A percentile compares a stretch with the other conserved stretches of the same genome.
Evolutionary conservation across 208 protist species (phyloP).

Genomic region (Trypanosoma mega): DNA sequence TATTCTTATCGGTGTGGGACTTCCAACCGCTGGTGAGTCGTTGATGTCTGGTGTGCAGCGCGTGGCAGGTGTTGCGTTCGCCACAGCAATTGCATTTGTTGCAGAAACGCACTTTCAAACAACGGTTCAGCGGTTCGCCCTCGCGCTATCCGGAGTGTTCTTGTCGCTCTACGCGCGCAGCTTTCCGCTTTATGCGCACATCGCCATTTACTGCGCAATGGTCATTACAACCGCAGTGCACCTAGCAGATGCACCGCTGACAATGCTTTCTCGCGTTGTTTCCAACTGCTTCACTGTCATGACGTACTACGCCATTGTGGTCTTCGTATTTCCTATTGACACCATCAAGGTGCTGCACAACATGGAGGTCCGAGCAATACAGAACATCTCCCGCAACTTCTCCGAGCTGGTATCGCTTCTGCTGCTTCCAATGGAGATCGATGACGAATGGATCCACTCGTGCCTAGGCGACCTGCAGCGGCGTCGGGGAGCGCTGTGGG

Average conservation of each 20-base stretch:
- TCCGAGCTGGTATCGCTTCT: constrained; percentile 36
- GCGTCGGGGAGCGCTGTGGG: constrained; percentile 35
- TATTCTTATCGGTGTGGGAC: constrained; percentile 59
- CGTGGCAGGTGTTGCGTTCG: constrained; percentile 51
- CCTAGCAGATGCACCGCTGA: constrained; percentile 24
- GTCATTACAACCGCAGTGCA: constrained; percentile 38
- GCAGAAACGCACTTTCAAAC: constrained; percentile 36
- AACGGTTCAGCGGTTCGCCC: constrained; percentile 25
- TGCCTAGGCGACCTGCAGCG: constrained; percentile 18
- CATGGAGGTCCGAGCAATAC: constrained; percentile 33
- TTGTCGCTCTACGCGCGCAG: constrained; percentile 41
- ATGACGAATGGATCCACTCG: constrained; percentile 22
- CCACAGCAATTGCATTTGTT: constrained; percentile 48
- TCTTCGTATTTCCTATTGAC: constrained; percentile 71
- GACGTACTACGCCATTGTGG: constrained; percentile 67
- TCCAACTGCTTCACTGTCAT: constrained; percentile 62
- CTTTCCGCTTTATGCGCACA: constrained; percentile 35
- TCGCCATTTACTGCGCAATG: constrained; percentile 50
- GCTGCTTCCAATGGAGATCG: constrained; percentile 16
- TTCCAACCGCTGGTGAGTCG: constrained; percentile 59
- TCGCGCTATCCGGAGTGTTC: constrained; percentile 38
- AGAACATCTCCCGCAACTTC: constrained; percentile 33
- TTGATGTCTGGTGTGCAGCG: constrained; percentile 54
- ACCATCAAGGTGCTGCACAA: constrained; percentile 43
- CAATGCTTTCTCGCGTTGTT: constrained; percentile 42